These are phyloP conservation scores for Neoboletus magnificus DNA, from an alignment of 768 basidiomycete genomes.

Conservation along the genomic window DNA sequence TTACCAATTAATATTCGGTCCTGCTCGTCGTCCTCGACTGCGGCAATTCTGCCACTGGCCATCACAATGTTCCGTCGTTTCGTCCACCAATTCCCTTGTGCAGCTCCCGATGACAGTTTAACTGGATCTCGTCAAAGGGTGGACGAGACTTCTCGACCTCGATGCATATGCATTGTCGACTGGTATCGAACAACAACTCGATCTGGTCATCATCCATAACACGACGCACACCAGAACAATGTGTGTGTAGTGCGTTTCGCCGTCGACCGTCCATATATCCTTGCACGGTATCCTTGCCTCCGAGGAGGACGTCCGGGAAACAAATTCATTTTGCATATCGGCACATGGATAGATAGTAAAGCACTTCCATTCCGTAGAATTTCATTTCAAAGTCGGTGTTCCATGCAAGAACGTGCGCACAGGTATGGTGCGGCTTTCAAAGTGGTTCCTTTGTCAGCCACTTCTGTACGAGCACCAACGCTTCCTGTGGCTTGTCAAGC, in stretches of 20 bases:
- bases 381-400: neutral
- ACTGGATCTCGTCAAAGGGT: neutral
- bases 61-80: neutral
- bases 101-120: neutral
- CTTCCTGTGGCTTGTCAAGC: constrained; percentile 54
- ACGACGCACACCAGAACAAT: neutral
- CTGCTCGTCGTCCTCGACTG: neutral
- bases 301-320: neutral
- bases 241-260: neutral
- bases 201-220: neutral
- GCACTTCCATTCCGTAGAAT: neutral
- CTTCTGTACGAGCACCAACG: constrained; percentile 43
- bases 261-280: neutral
- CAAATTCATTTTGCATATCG: constrained; percentile 1
- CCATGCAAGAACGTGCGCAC: neutral
- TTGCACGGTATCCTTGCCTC: neutral
- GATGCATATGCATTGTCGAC: constrained; percentile 7
- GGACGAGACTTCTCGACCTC: neutral
- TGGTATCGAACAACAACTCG: neutral
- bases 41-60: constrained; percentile 1
- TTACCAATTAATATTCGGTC: neutral
- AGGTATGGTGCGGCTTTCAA: neutral
- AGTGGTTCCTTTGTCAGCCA: constrained; percentile 36
- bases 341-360: neutral
- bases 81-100: neutral